These are phyloP conservation scores for Penicillium sp. DNA, from an alignment of 2,329 filamentous ascomycete species.

Conservation along the genomic window DNA sequence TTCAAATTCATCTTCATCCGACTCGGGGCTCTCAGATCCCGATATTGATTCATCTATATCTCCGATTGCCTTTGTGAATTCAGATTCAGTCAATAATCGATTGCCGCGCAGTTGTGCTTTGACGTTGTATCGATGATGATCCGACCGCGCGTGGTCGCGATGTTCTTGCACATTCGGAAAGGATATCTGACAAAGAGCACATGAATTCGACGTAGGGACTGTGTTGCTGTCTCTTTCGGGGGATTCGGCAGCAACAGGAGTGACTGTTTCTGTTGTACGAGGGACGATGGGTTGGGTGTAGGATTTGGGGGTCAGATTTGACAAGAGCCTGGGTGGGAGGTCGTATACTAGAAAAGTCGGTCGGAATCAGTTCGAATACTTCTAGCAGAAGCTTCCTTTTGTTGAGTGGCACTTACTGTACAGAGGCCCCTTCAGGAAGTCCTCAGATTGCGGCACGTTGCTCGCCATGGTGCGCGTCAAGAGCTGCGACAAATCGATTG, in stretches of 20 bases:
- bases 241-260: conserved; percentile 26
- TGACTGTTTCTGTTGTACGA: conserved; percentile 20
- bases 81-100: conserved; percentile 67
- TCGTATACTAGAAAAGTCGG: conserved; percentile 63
- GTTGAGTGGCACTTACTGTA: conserved; percentile 7
- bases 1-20: conserved; percentile 61
- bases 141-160: conserved; percentile 78
- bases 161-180: conserved; percentile 77
- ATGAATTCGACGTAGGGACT: conserved; percentile 62
- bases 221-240: conserved; percentile 35
- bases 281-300: conserved; percentile 32
- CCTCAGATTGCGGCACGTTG: conserved; percentile 1
- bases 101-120: conserved; percentile 81
- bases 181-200: conserved; percentile 70
- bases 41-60: conserved; percentile 92
- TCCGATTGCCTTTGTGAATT: conserved; percentile 82
- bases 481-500: background rate
- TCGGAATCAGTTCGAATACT: background rate
- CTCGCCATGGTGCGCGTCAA: conserved; percentile 9
- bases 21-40: conserved; percentile 64
- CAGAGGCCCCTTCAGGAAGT: conserved; percentile 11
- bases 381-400: background rate
- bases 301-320: conserved; percentile 60
- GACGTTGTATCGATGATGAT: conserved; percentile 89
- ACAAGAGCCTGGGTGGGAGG: conserved; percentile 69